Evolutionary conservation across 257 asterid species (phyloP), one percentile per base, ranked within the genome.

Genomic region (Hygrophila difformis): DNA sequence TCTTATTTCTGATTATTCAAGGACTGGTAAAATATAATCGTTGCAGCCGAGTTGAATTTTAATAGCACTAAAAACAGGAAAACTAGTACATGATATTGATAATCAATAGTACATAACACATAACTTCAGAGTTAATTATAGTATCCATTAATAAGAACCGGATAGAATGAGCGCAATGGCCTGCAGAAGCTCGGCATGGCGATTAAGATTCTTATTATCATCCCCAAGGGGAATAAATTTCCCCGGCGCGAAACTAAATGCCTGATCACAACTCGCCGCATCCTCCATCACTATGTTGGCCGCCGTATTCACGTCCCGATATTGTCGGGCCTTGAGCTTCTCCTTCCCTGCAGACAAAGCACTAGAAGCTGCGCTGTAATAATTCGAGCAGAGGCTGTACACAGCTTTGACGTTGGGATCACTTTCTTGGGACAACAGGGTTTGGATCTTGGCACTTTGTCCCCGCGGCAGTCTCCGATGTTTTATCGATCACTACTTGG

Each of bases 341-440:
- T 26, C 49, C 2, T 8, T 12, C 3, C 59, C 68, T 3, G 42
- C 50, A 2, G 4, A 2, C 16, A 55, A 63, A 31, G 42, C 59
- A 15, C 22, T 29, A 4, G 35, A 1, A 0, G 68, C 63, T 4
- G 63, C 59, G 18, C 45, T 15, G 63, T 62, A 62, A 44, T 55
- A 62, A 26, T 55, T 62, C 0, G 59, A 18, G 19, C 68, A 62
- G 0, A 55, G 18, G 49, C 38, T 55, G 9, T 63, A 63, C 5
- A 63, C 63, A 8, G 28, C 31, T 18, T 9, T 20, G 0, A 63
- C 21, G n/a, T 39, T 63, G 5, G 51, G 64, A 13, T 63, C 64
- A 1, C 0, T 20, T 1, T 54, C 16, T 12, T 17, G 9, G 49
- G 70, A 16, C 26, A 51, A 24, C 37, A 56, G 51, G 18, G 56